phyloP scores from a whole-genome alignment of 768 basidiomycete species.

The Russula sp. region DNA sequence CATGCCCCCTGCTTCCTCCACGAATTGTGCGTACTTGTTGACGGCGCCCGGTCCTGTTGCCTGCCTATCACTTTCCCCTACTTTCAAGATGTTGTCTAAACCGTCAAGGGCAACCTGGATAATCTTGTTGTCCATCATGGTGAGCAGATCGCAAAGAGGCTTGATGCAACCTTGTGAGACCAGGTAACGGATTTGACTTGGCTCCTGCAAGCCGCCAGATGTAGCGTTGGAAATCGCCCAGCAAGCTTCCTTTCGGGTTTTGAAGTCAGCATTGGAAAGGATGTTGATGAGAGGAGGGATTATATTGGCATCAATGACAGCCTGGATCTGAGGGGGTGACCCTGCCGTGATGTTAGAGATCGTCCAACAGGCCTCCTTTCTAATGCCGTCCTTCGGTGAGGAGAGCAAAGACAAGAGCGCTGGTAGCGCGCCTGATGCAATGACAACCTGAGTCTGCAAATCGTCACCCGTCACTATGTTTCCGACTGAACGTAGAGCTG shows the following conservation, averaged over 20 bases:
- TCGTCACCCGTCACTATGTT: conserved; percentile 99
- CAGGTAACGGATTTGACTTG: conserved; percentile 94
- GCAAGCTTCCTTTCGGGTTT: conserved; percentile 98
- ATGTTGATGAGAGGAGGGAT: conserved; percentile 98
- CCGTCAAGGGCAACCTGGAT: conserved; percentile 98
- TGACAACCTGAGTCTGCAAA: conserved; percentile 97
- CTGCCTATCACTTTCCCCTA: conserved; percentile 92
- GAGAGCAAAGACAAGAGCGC: conserved; percentile 90
- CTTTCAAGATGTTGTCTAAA: conserved; percentile 95
- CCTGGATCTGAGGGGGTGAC: conserved; percentile 93
- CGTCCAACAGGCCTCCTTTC: conserved; percentile 99
- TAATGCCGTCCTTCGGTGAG: conserved; percentile 96
- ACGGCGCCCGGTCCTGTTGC: conserved; percentile 72
- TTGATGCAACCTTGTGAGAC: conserved; percentile 98
- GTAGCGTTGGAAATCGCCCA: conserved; percentile 99
- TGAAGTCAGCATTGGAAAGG: conserved; percentile 95
- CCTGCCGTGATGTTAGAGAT: conserved; percentile 99
- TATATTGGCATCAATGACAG: conserved; percentile 96
- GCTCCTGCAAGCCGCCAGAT: conserved; percentile 94
- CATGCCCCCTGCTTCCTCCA: conserved; percentile 99
- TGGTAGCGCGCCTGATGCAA: conserved; percentile 94
- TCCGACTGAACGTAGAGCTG: conserved; percentile 95
- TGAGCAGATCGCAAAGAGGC: conserved; percentile 92
- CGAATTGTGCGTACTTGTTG: conserved; percentile 90
- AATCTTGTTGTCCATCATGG: conserved; percentile 99